Base-by-base conservation (phyloP, 331 rosid genomes). In the Saraca asoca region DNA sequence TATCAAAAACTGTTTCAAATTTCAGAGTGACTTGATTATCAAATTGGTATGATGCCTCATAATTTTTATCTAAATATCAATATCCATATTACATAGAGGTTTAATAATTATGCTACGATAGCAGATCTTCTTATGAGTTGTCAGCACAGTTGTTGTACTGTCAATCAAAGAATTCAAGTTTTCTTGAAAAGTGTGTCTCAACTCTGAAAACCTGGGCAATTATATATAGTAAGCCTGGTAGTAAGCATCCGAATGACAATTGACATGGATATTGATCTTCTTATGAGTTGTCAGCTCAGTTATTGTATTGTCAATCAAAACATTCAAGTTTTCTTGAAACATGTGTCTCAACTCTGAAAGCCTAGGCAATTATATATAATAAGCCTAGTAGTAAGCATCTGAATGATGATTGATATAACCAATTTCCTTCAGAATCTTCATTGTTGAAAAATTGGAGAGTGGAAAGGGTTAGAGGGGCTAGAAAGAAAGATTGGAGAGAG, bases 31-130 rank as follows among this genome's bases (percentile, higher is more conserved):
- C n/a, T 51, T 58, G 41, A 37, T 11, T 52, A 66, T 58, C 49
- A 65, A 50, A 57, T 31, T 24, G 17, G 52, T 52, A 39, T 37
- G 35, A 53, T 38, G 11, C 16, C 46, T 72, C 43, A 53, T 44
- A 58, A 52, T 16, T 50, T 9, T 17, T 49, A 41, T 58, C 34
- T 19, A 51, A 39, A 50, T 60, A 59, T 19, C 31, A 39, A 20
- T 58, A 48, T 51, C 39, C 50, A 43, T 5, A n/a, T 19, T 24
- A 63, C 51, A 50, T 69, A 62, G 11, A 49, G 20, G 51, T 63
- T 70, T 31, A 41, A 64, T 50, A 14, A 11, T 73, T 54, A 45
- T 42, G 58, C 41, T 12, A 46, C 15, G 33, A 34, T 31, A n/a
- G 20, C n/a, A n/a, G n/a, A n/a, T n/a, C n/a, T n/a, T 24, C 31